Conservation (phyloP, 2,329 filamentous ascomycete genomes). For the Venturia asperata region DNA sequence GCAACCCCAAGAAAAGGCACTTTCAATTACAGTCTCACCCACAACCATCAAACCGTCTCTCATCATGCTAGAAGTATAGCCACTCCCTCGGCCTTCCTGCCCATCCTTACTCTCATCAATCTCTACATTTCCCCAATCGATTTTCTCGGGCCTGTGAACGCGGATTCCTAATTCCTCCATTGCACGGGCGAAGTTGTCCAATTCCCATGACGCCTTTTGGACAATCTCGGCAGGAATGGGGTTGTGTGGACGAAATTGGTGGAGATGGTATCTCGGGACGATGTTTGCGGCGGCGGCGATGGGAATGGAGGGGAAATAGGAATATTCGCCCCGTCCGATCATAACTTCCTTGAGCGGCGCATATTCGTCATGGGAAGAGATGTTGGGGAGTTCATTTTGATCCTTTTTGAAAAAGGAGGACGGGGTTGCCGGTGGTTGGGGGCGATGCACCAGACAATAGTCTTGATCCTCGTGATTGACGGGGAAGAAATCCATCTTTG, state of each 20-base stretch:
- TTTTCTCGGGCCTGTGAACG: not conserved
- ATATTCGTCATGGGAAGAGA: conserved; percentile 2
- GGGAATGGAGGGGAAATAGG: not conserved
- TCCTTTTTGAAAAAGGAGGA: not conserved
- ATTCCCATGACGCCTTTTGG: not conserved
- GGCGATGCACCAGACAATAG: not conserved
- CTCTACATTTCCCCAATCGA: not conserved
- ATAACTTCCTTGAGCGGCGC: not conserved
- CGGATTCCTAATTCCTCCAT: not conserved
- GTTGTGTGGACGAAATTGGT: not conserved
- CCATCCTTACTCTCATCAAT: not conserved
- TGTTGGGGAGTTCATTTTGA: not conserved
- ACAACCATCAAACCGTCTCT: not conserved
- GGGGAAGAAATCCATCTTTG: not conserved
- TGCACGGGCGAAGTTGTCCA: not conserved
- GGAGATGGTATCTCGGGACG: conserved; percentile 2
- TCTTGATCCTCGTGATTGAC: not conserved
- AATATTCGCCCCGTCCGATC: not conserved
- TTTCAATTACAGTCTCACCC: not conserved
- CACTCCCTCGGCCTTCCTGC: not conserved
- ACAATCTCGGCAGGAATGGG: not conserved
- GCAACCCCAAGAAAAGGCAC: not conserved
- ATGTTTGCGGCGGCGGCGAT: not conserved
- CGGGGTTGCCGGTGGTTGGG: not conserved
- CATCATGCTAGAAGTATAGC: conserved; percentile 5